These are phyloP conservation scores for Serendipita vermifera DNA, from an alignment of 768 basidiomycete species.

Conservation along the genomic window DNA sequence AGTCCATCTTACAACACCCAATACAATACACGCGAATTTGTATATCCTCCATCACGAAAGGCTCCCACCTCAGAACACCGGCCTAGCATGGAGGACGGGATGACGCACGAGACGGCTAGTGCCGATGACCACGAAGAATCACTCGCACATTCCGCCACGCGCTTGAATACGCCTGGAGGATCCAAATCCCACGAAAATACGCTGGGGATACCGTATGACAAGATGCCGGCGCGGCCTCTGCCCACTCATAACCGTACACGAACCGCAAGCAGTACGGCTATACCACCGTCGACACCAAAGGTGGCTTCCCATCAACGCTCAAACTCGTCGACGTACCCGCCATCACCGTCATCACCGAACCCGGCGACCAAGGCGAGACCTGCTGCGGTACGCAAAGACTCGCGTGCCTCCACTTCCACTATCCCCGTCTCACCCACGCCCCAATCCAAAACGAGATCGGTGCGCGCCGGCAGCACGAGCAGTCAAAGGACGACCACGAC, in stretches of 20 bases:
- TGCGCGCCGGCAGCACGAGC: background rate
- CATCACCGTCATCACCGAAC: background rate
- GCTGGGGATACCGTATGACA: background rate
- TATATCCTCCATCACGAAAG: background rate
- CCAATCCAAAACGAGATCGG: background rate
- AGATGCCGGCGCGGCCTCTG: background rate
- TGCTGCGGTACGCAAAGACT: background rate
- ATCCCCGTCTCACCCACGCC: background rate
- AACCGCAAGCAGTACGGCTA: background rate
- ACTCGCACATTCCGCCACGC: too few species aligned
- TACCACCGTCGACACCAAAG: background rate
- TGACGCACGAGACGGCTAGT: background rate
- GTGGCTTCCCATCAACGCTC: background rate
- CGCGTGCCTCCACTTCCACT: too few species aligned
- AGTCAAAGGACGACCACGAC: too few species aligned
- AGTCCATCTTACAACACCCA: background rate
- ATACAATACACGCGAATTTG: background rate
- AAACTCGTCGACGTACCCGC: background rate
- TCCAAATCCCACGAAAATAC: background rate
- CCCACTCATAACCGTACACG: background rate
- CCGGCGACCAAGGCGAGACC: background rate
- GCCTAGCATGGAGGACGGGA: slow-evolving; percentile 3
- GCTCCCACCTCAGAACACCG: background rate
- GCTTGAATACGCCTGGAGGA: too few species aligned
- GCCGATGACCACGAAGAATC: background rate